A percentile compares a stretch with the other conserved stretches of the same genome.
Conservation (phyloP, 768 basidiomycete species). For the Coprinellus aureogranulatus region DNA sequence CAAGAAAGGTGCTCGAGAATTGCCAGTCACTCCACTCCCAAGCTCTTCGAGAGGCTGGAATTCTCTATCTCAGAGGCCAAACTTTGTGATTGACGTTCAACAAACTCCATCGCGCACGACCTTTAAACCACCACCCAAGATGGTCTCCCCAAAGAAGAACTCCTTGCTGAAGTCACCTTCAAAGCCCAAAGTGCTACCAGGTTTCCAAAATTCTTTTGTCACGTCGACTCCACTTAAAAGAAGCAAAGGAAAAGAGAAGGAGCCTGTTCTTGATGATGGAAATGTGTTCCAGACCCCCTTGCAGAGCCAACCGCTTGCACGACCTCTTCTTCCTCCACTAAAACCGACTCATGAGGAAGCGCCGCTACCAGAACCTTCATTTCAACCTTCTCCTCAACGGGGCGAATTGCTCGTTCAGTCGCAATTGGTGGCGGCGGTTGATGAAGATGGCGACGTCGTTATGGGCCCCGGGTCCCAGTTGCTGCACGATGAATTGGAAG, state of each 20-base stretch:
- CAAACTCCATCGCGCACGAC: slow-evolving; percentile 37
- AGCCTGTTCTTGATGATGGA: slow-evolving; percentile 4
- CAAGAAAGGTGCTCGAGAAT: slow-evolving; percentile 34
- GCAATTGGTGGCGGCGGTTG: slow-evolving; percentile 3
- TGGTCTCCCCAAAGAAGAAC: slow-evolving; percentile 32
- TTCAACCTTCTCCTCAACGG: background rate
- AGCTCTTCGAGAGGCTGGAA: slow-evolving; percentile 35
- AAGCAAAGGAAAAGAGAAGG: slow-evolving; percentile 23
- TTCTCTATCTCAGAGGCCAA: slow-evolving; percentile 7
- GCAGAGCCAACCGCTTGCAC: background rate
- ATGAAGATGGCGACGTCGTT: slow-evolving; percentile 33
- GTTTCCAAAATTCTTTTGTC: slow-evolving; percentile 56
- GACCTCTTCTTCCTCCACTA: background rate
- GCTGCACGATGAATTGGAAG: slow-evolving; percentile 20
- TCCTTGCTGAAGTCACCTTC: too few species aligned
- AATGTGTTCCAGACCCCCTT: slow-evolving; percentile 11
- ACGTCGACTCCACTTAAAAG: slow-evolving; percentile 35
- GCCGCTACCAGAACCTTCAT: background rate
- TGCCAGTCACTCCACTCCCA: slow-evolving; percentile 38
- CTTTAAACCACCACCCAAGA: background rate
- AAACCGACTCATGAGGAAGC: background rate
- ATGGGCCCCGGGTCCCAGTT: slow-evolving; percentile 33
- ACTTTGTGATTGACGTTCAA: background rate
- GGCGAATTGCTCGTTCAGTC: background rate
- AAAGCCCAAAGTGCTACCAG: slow-evolving; percentile 38